These are phyloP conservation scores for Ceratocystis harringtonii DNA, from an alignment of 2,329 filamentous ascomycete species.

Conservation along the genomic window DNA sequence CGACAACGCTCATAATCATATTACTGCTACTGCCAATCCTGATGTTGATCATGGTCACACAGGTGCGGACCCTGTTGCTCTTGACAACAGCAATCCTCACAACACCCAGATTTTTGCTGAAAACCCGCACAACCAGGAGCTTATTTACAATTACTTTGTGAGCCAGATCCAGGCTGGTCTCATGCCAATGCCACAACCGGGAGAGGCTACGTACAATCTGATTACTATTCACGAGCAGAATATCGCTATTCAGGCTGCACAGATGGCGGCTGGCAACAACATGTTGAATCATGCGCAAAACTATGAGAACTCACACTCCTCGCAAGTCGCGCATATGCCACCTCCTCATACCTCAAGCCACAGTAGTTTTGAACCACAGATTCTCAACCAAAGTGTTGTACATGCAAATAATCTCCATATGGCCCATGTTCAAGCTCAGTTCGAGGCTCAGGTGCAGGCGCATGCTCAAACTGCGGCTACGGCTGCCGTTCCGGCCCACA, in stretches of 20 bases:
- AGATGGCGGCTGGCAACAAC: neutral
- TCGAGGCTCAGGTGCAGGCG: neutral
- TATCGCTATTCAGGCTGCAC: neutral
- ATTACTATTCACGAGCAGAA: slow-evolving; percentile 4
- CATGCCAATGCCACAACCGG: neutral
- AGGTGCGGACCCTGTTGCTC: neutral
- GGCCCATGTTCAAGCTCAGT: neutral
- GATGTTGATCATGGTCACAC: neutral
- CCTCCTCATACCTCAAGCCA: neutral
- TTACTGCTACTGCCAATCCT: neutral
- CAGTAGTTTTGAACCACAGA: neutral
- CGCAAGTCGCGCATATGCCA: neutral
- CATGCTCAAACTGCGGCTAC: neutral
- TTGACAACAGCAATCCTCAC: neutral
- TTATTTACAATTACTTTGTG: neutral
- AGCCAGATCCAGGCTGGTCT: neutral
- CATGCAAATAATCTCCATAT: too few species aligned
- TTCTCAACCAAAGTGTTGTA: neutral
- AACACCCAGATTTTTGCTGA: neutral
- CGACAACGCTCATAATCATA: neutral
- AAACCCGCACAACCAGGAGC: neutral
- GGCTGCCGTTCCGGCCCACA: neutral
- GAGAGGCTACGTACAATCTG: neutral
- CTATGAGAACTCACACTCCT: neutral
- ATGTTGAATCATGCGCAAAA: neutral